Conservation (phyloP, 352 stramenopile genomes). For the Bremia lactucae region DNA sequence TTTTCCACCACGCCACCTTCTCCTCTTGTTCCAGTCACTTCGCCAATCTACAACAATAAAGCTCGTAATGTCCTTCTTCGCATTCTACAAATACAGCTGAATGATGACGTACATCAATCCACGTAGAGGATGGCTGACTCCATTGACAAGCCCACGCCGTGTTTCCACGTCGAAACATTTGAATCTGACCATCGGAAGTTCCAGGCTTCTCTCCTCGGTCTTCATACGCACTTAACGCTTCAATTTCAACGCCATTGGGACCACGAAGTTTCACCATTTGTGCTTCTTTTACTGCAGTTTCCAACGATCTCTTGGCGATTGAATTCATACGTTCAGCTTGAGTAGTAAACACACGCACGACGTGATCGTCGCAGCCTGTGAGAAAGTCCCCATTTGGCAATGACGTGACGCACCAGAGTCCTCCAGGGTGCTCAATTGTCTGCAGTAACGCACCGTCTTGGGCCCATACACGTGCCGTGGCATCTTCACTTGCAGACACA, state of each 20-base stretch:
- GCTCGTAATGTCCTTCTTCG: neutral
- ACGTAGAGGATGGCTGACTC: slow-evolving; percentile 84
- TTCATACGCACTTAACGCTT: slow-evolving; percentile 90
- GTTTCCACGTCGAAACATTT: slow-evolving; percentile 91
- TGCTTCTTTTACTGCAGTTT: slow-evolving; percentile 54
- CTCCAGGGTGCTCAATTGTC: slow-evolving; percentile 74
- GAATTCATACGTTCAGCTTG: slow-evolving; percentile 59
- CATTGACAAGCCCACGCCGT: slow-evolving; percentile 94
- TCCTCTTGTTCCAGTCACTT: slow-evolving; percentile 82
- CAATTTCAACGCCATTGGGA: slow-evolving; percentile 88
- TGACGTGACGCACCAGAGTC: slow-evolving; percentile 75
- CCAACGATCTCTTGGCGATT: slow-evolving; percentile 45
- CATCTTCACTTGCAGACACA: slow-evolving; percentile 77
- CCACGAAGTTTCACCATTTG: slow-evolving; percentile 53
- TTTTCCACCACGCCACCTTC: slow-evolving; percentile 86
- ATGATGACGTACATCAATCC: slow-evolving; percentile 86
- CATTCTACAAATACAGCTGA: neutral
- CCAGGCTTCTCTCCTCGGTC: slow-evolving; percentile 58
- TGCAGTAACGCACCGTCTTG: slow-evolving; percentile 45
- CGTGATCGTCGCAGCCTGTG: slow-evolving; percentile 91
- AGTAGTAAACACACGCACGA: slow-evolving; percentile 85
- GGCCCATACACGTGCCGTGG: slow-evolving; percentile 66
- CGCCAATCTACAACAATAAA: slow-evolving; percentile 40
- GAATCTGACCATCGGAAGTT: slow-evolving; percentile 89
- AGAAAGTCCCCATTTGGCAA: slow-evolving; percentile 85